These are phyloP conservation scores for Pestalotiopsis sp. DNA, from an alignment of 2,329 filamentous ascomycete species.

Conservation along the genomic window DNA sequence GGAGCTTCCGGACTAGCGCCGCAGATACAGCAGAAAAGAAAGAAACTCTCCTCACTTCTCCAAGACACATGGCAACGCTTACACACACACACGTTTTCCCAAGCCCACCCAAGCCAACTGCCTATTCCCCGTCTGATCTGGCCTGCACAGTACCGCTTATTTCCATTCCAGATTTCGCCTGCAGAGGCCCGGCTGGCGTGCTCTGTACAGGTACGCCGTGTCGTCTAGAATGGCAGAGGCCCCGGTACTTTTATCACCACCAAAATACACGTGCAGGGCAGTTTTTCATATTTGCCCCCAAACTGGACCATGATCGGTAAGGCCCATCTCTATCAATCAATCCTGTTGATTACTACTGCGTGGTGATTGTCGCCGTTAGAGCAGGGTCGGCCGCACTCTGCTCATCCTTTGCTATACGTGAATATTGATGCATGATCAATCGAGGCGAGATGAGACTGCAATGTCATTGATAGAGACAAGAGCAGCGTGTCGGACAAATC, in stretches of 20 bases:
- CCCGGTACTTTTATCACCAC: neutral
- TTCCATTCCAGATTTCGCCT: neutral
- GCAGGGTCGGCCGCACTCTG: neutral
- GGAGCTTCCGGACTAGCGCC: conserved; percentile 1
- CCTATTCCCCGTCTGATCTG: neutral
- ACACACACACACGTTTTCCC: conserved; percentile 3
- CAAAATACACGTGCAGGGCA: neutral
- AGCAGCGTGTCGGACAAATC: neutral
- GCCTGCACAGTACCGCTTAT: neutral
- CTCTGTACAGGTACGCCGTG: too few species aligned
- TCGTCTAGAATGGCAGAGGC: neutral
- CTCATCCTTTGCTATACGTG: neutral
- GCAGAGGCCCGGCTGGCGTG: neutral
- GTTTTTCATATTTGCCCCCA: neutral
- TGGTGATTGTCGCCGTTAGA: neutral
- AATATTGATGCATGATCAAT: neutral
- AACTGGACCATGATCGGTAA: neutral
- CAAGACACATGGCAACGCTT: conserved; percentile 10
- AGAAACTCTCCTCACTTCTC: neutral
- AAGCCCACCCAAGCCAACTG: neutral
- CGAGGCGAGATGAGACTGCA: neutral
- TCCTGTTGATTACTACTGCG: neutral
- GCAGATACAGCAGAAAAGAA: conserved; percentile 6
- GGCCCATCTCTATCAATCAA: neutral
- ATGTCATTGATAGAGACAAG: neutral